phyloP scores from a whole-genome alignment of 108 stramenopile species.

The Aurantiochytrium sp. region DNA sequence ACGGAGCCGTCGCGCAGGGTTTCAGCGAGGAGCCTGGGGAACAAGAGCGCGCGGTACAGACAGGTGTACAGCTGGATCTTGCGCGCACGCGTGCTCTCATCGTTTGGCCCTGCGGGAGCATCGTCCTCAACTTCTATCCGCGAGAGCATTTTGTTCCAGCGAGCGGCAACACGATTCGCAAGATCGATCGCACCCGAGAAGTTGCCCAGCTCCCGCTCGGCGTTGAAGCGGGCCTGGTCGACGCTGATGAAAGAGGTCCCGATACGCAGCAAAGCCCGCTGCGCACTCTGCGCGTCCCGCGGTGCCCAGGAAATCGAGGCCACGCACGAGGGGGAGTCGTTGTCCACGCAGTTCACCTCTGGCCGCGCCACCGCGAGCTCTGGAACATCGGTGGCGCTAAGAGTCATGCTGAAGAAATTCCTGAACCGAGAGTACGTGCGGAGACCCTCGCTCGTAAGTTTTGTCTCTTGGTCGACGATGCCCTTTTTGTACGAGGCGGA shows the following conservation, averaged over 20 bases:
- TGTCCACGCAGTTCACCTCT: not conserved
- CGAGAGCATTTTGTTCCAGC: slow-evolving; percentile 32
- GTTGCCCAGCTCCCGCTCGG: not conserved
- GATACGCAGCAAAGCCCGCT: not conserved
- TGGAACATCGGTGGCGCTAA: not conserved
- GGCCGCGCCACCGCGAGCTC: not conserved
- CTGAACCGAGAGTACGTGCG: not conserved
- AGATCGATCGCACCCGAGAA: not conserved
- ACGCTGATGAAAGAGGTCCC: slow-evolving; percentile 33
- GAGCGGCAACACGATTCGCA: not conserved
- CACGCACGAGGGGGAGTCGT: not conserved
- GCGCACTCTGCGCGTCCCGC: not conserved
- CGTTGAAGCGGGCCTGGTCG: slow-evolving; percentile 25
- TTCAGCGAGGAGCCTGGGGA: slow-evolving; percentile 38
- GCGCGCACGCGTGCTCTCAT: not conserved
- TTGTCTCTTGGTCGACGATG: not conserved
- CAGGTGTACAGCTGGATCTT: slow-evolving; percentile 36
- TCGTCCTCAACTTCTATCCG: slow-evolving; percentile 16
- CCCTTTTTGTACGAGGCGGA: not conserved
- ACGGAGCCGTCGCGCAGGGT: not conserved
- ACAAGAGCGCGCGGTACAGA: slow-evolving; percentile 38
- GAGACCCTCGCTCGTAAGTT: not conserved
- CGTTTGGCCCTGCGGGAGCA: not conserved
- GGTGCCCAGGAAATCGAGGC: not conserved
- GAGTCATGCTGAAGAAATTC: not conserved